Base-by-base conservation (phyloP, 164 flowering plant genomes). In the Aristolochia californica region DNA sequence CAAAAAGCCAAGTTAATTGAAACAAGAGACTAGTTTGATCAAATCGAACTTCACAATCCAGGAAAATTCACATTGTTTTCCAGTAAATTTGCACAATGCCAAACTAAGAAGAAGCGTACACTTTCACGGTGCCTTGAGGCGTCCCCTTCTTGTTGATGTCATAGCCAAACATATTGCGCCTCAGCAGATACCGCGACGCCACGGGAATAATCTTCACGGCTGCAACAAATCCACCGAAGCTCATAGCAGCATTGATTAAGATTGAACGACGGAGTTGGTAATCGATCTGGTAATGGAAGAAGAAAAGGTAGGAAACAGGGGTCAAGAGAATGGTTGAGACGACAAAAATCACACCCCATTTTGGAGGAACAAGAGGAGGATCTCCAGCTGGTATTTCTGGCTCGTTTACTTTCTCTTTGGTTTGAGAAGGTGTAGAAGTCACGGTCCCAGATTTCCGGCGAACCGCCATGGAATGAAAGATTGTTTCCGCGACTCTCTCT, bases 101-200 rank as follows among this genome's bases (percentile, higher is more conserved):
- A 34, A 34, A 34, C 9, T 5, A 34, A 0, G 1, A 34, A 34
- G 10, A 34, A 34, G 40, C 40, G 5, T 34, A 91, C 98, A 91
- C 95, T 87, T 83, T 83, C 43, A 88, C 64, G 15, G 79, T 53
- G 7, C 96, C 98, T 53, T 76, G 85, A 66, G 91, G 84, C 16
- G 96, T 83, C 5, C 96, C 98, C 62, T 72, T 80, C 80, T 91
- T 91, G 66, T 91, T 91, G 58, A 91, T 88, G 55, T 91, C 96
- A 49, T 68, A 84, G 5, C 96, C 96, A 60, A 79, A 88, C 51
- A 91, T 53, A 70, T 77, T 81, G 16, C 95, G 76, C 61, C 83
- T 74, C 53, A 79, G 54, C 9, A 88, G 81, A 64, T 80, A 88
- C 52, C 68, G 68, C 1, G 96, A 76, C 11, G 93, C 91, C 15